These are phyloP conservation scores for Chlorella sp. DNA, from an alignment of 139 green algal species.

Conservation along the genomic window DNA sequence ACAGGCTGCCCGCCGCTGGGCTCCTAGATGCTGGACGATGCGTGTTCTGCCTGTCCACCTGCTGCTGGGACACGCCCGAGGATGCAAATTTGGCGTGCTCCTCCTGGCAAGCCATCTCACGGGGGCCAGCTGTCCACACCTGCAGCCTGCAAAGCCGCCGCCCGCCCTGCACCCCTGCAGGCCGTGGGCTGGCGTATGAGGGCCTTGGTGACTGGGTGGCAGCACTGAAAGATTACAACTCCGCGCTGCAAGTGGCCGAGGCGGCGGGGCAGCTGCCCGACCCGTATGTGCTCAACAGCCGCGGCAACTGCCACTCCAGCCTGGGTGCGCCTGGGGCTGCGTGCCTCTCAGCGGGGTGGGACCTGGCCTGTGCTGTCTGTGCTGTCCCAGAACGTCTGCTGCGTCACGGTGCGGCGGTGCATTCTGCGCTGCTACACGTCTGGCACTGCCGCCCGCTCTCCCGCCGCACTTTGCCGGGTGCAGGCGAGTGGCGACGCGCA, in stretches of 20 bases:
- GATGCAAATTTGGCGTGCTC: too few species aligned
- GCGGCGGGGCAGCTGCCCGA: conserved; percentile 35
- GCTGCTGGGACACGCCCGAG: too few species aligned
- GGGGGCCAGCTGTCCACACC: neutral
- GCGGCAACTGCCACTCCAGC: conserved; percentile 81
- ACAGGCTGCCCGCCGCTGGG: too few species aligned
- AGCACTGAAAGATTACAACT: conserved; percentile 73
- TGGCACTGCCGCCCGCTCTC: neutral
- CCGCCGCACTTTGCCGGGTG: neutral
- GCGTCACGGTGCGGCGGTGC: too few species aligned
- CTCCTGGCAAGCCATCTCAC: neutral
- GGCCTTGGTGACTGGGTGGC: conserved; percentile 71
- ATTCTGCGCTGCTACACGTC: neutral
- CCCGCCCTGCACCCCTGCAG: conserved; percentile 7
- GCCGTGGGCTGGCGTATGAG: conserved; percentile 80
- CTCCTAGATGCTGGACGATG: too few species aligned
- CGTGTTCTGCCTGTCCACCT: too few species aligned
- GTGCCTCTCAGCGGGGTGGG: too few species aligned
- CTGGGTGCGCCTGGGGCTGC: conserved; percentile 47
- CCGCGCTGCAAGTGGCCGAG: conserved; percentile 50
- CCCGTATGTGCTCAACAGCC: conserved; percentile 83
- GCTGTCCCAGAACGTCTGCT: neutral
- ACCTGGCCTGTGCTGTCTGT: neutral
- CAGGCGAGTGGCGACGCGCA: conserved; percentile 41
- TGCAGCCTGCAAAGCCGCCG: too few species aligned